These are phyloP conservation scores for Chytriomyces hyalinus DNA, from an alignment of 192 early-diverging fungal species.

Conservation along the genomic window DNA sequence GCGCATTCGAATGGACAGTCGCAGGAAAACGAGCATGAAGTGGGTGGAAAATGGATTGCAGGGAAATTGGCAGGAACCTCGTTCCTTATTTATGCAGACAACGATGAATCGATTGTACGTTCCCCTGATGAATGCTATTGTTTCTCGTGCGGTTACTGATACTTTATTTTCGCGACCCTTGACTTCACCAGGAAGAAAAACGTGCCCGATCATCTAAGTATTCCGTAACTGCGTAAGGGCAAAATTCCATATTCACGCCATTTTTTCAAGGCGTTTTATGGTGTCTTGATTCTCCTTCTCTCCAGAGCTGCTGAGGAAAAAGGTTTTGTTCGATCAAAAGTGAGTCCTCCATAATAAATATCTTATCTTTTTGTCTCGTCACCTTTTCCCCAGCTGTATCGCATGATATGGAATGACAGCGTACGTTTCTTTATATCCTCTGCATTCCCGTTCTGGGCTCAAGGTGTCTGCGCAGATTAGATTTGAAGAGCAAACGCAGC, in stretches of 20 bases:
- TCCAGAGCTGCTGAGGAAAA: not conserved
- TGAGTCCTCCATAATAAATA: not conserved
- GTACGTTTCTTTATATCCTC: no score
- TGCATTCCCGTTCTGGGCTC: no score
- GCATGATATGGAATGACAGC: no score
- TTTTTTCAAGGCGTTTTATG: not conserved
- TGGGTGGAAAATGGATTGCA: constrained; percentile 18
- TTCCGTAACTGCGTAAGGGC: not conserved
- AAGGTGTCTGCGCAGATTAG: no score
- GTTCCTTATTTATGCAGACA: constrained; percentile 45
- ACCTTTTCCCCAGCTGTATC: no score
- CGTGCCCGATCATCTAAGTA: constrained; percentile 40
- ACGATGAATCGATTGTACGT: constrained; percentile 50
- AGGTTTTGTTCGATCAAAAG: not conserved
- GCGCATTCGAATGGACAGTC: no score
- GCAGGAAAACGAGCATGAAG: not conserved
- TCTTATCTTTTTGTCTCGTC: no score
- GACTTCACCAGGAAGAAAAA: constrained; percentile 41
- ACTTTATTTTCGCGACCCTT: not conserved
- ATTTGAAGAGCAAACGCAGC: no score
- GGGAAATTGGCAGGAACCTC: constrained; percentile 15
- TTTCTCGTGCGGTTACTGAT: constrained; percentile 14
- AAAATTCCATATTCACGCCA: not conserved
- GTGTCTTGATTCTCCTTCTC: not conserved
- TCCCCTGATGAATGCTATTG: not conserved